Evolutionary conservation across 371 early-diverging fungal genomes (phyloP).

Genomic region (Polyrhizophydium stewartii): DNA sequence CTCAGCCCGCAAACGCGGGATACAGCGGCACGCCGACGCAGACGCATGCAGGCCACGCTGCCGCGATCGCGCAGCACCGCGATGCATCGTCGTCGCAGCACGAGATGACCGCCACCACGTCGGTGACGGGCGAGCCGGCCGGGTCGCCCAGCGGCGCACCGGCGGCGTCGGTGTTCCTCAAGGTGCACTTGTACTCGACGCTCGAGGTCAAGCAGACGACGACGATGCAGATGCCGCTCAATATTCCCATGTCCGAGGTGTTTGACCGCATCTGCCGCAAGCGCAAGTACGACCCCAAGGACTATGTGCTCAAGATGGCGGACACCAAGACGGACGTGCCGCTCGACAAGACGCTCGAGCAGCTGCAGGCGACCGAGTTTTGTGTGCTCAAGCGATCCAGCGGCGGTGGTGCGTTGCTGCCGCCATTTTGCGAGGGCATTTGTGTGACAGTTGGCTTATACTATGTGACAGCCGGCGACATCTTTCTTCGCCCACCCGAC

Average conservation of each 20-base stretch:
- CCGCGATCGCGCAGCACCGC: slow-evolving; percentile 40
- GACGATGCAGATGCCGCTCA: slow-evolving; percentile 70
- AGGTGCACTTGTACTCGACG: slow-evolving; percentile 57
- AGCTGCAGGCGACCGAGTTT: slow-evolving; percentile 63
- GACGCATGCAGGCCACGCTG: slow-evolving; percentile 30
- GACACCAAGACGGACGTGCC: slow-evolving; percentile 71
- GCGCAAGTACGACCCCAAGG: slow-evolving; percentile 72
- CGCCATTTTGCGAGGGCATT: no score
- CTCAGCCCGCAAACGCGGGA: no score
- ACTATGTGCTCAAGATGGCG: slow-evolving; percentile 77
- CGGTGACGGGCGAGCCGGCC: slow-evolving; percentile 21
- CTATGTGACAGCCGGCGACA: slow-evolving; percentile 39
- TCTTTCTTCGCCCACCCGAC: slow-evolving; percentile 47
- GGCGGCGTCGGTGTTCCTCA: slow-evolving; percentile 41
- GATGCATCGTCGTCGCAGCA: slow-evolving; percentile 20
- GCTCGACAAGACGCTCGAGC: slow-evolving; percentile 70
- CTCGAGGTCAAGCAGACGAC: slow-evolving; percentile 77
- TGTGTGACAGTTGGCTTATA: not conserved
- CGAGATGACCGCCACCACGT: not conserved
- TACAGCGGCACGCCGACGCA: slow-evolving; percentile 14
- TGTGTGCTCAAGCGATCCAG: slow-evolving; percentile 64
- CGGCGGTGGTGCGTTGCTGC: slow-evolving; percentile 64
- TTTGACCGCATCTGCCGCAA: slow-evolving; percentile 82
- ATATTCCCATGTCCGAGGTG: slow-evolving; percentile 75
- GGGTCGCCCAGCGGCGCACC: slow-evolving; percentile 12